Evolutionary conservation across 352 stramenopile species (phyloP).

Genomic region (Phytopythium aichiense): DNA sequence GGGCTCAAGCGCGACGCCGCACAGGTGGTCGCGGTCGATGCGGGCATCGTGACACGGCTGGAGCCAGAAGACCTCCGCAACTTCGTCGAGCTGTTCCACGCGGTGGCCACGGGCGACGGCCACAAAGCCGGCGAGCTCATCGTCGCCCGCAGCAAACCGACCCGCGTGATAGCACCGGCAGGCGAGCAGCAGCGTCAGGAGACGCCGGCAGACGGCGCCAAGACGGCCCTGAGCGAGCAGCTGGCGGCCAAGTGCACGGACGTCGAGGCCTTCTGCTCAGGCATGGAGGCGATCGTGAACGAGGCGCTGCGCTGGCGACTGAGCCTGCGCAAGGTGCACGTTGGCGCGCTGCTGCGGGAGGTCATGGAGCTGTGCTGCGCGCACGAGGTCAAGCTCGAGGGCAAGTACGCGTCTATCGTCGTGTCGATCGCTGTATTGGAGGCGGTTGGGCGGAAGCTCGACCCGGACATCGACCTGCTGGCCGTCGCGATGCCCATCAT

Average conservation of each 20-base stretch:
- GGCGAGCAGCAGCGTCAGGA: not conserved
- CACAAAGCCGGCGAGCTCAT: conserved; percentile 78
- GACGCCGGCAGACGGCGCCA: not conserved
- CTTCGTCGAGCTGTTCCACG: conserved; percentile 85
- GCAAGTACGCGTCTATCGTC: conserved; percentile 92
- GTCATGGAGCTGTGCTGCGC: conserved; percentile 90
- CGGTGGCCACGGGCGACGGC: conserved; percentile 76
- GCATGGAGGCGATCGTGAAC: conserved; percentile 71
- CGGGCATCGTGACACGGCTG: conserved; percentile 81
- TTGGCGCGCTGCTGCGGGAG: conserved; percentile 62
- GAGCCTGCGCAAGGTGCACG: conserved; percentile 68
- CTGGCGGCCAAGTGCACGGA: conserved; percentile 52
- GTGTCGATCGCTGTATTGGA: conserved; percentile 95
- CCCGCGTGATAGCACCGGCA: not conserved
- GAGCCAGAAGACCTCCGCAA: conserved; percentile 72
- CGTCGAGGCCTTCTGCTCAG: conserved; percentile 62
- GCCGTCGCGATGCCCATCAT: conserved; percentile 90
- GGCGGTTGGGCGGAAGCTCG: conserved; percentile 84
- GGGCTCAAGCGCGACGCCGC: conserved; percentile 7
- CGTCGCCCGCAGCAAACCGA: conserved; percentile 54
- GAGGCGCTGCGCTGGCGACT: conserved; percentile 61
- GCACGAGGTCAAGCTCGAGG: conserved; percentile 92
- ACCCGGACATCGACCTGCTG: conserved; percentile 90
- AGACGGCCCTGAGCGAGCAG: not conserved
- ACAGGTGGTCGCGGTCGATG: conserved; percentile 75